Evolutionary conservation across 1,139 yeast species (phyloP), one percentile per base, ranked within the genome.

Genomic region (Fermentozyma sake): DNA sequence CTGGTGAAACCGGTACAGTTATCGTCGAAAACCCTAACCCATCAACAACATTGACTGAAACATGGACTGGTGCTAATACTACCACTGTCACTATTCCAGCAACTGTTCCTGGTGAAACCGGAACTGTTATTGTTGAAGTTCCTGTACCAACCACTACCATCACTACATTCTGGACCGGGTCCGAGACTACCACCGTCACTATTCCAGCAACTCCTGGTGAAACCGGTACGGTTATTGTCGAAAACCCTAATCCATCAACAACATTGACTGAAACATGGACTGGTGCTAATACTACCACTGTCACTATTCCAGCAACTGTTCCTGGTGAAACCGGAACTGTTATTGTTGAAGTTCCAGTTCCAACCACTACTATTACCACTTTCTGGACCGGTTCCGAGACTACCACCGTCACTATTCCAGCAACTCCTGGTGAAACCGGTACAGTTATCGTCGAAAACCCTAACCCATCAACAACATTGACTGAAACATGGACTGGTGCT

Each of bases 141-240:
- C 46, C 56, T 6, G 30, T 31, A 2, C 41, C 46, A 8, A 38
- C 41, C 0, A 28, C 29, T 0, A 44, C 50, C 4, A 18, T 29
- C 5, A 28, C 33, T 1, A 11, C 34, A 2, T 36, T 46, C 7
- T 30, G 41, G 27, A 41, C 52, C 5, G 57, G 52, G 1, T 13
- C 45, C 3, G 37, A 39, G 3, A 51, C 60, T 5, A 10, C 17
- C 5, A 34, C 41, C 3, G 46, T 50, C 4, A 53, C 58, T 13
- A 31, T 40, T 8, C 48, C 49, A 5, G 24, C 26, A 10, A 20
- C 23, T 7, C 22, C 29, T 9, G 38, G 34, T 7, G 29, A 26
- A 16, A 38, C 39, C n/a, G 31, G 32, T 15, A 34, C 42, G 7
- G 34, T 42, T 14, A 22, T 30, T 9, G 34, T 41, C 5, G 31